phyloP scores from a whole-genome alignment of 306 rosid species.

The Quercus cerris region DNA sequence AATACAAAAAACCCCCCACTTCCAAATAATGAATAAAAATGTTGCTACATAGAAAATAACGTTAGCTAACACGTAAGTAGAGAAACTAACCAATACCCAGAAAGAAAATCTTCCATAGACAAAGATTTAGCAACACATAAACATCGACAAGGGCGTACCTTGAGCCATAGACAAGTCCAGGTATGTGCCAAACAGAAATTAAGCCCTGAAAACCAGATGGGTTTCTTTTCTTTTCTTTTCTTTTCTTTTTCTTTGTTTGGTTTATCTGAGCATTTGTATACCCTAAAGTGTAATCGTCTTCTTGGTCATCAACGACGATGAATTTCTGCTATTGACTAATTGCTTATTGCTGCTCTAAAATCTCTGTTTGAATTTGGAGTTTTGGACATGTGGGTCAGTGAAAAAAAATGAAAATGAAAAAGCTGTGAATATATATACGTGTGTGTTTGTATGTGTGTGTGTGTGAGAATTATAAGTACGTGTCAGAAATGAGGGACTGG shows the following conservation, averaged over 20 bases:
- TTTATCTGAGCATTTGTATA: not conserved
- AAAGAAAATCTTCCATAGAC: conserved; percentile 12
- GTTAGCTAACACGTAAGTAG: not conserved
- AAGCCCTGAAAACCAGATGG: not conserved
- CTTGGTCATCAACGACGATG: too few relatives aligned
- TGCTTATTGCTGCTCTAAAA: not conserved
- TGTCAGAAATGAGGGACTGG: conserved; percentile 9
- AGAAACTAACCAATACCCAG: conserved; percentile 13
- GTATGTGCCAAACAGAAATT: not conserved
- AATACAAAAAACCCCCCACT: not conserved
- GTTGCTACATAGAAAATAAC: not conserved
- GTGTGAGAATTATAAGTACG: too few relatives aligned
- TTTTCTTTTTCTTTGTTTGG: not conserved
- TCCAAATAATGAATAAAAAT: not conserved
- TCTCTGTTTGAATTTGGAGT: not conserved
- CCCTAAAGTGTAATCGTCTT: not conserved
- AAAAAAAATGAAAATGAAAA: not conserved
- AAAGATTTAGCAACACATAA: conserved; percentile 5
- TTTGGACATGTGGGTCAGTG: not conserved
- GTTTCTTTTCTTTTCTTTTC: too few relatives aligned
- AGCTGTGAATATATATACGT: not conserved
- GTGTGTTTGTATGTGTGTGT: not conserved
- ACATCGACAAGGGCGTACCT: conserved; percentile 37
- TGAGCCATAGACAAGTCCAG: conserved; percentile 19
- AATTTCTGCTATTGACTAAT: not conserved